Evolutionary conservation across 768 basidiomycete genomes (phyloP), one percentile per base, ranked within the genome.

Genomic region (Kwoniella sp.): DNA sequence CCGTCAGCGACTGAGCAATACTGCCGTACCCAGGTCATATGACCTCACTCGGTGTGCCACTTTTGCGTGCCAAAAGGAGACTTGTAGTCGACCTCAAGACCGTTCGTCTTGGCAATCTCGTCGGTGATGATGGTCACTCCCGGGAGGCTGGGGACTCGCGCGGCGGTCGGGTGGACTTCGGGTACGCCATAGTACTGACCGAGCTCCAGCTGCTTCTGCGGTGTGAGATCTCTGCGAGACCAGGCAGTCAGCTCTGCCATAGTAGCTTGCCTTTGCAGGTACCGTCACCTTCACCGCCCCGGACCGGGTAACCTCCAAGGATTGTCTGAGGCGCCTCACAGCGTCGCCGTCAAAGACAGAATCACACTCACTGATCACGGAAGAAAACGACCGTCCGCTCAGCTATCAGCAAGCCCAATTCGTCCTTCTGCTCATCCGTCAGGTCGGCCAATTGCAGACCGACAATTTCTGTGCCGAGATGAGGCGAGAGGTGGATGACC

Each of bases 381-480:
- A 67, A 60, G 54, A 67, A 54, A 7, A 15, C 84, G 26, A 86
- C 86, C 0, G 85, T 83, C 31, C 86, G 79, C 68, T 88, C 86
- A 1, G 83, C 87, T 40, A 84, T 79, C 31, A 89, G 78, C 14
- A 89, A 75, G 3, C 86, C 84, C 3, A 88, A 77, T 63, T 88
- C 87, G 65, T 88, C 85, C 74, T 86, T 88, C 71, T 89, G 86
- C 23, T 75, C 54, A 50, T 79, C 76, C 2, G 82, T 78, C 10
- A 88, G 76, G 62, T 85, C 81, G 49, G 83, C 77, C 22, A 88
- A 77, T 73, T 88, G 85, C 57, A 88, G 76, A 8, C 86, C 86
- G 8, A 74, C 69, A 37, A 88, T 75, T 66, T 57, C 56, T 2
- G 54, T 56, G 32, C 57, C 87, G 59, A 88, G 83, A 28, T 78